phyloP scores from a whole-genome alignment of 768 basidiomycete species.

The Russula dissimulans region DNA sequence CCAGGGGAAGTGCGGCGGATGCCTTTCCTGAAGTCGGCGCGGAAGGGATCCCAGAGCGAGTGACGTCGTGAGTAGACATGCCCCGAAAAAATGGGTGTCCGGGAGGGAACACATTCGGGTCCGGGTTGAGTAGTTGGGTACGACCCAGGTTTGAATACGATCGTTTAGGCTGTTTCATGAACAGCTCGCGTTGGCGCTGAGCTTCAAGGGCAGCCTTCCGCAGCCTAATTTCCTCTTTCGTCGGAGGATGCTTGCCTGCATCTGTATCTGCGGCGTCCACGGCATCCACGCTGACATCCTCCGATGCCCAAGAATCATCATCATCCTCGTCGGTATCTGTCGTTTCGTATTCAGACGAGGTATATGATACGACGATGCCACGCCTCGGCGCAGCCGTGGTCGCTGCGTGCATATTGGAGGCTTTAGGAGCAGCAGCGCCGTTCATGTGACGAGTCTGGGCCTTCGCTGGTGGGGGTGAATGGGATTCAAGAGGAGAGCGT shows the following conservation, averaged over 20 bases:
- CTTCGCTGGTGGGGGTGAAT: conserved; percentile 2
- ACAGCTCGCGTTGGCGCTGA: conserved; percentile 59
- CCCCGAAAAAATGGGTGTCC: conserved; percentile 52
- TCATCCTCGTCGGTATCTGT: conserved; percentile 41
- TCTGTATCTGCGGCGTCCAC: conserved; percentile 16
- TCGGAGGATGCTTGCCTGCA: conserved; percentile 18
- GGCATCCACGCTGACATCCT: conserved; percentile 35
- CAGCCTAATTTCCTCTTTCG: conserved; percentile 25
- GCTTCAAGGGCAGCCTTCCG: conserved; percentile 53
- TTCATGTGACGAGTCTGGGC: conserved; percentile 17
- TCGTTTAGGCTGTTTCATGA: conserved; percentile 57
- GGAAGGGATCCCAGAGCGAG: conserved; percentile 27
- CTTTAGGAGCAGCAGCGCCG: neutral
- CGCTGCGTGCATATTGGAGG: neutral
- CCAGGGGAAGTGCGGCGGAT: conserved; percentile 49
- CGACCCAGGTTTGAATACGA: conserved; percentile 54
- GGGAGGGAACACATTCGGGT: conserved; percentile 48
- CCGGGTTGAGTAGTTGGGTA: conserved; percentile 61
- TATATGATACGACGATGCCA: conserved; percentile 37
- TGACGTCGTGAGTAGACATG: conserved; percentile 41
- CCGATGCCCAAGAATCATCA: conserved; percentile 55
- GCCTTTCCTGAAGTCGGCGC: conserved; percentile 44
- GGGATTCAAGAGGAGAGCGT: conserved; percentile 8
- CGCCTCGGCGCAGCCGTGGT: conserved; percentile 15
- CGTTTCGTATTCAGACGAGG: conserved; percentile 43